Conservation (phyloP, 345 rosid species). For the Eucalyptus cloeziana region DNA sequence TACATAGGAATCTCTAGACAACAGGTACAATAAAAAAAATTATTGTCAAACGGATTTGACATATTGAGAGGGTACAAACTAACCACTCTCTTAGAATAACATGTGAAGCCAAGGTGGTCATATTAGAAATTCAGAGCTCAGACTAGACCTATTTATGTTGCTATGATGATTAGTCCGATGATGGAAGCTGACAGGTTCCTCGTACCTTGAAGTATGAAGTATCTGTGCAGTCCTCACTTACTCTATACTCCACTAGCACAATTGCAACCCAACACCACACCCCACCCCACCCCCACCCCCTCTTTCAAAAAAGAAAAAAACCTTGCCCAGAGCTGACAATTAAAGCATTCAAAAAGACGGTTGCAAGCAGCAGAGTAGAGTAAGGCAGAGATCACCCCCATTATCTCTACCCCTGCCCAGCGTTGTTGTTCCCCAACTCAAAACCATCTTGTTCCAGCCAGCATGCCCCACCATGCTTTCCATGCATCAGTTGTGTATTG, state of each 20-base stretch:
- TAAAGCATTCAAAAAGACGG: neutral
- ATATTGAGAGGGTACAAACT: neutral
- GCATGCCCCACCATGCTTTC: neutral
- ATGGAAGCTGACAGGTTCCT: neutral
- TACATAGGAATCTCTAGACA: neutral
- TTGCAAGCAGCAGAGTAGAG: neutral
- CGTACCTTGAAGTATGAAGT: neutral
- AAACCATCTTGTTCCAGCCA: neutral
- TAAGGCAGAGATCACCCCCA: neutral
- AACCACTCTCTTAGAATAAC: neutral
- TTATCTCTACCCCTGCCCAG: neutral
- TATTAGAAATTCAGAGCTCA: neutral
- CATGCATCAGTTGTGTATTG: neutral
- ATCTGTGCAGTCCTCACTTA: neutral
- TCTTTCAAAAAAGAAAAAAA: neutral
- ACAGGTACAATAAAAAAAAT: neutral
- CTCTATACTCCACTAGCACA: neutral
- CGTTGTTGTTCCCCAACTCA: neutral
- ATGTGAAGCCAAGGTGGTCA: neutral
- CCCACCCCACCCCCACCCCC: too few species aligned
- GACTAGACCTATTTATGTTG: neutral
- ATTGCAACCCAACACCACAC: neutral
- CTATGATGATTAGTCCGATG: neutral
- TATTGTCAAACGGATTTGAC: neutral
- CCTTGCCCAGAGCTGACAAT: neutral